Base-by-base conservation (phyloP, 2,329 filamentous ascomycete species). In the Tolypocladium guangdongense region DNA sequence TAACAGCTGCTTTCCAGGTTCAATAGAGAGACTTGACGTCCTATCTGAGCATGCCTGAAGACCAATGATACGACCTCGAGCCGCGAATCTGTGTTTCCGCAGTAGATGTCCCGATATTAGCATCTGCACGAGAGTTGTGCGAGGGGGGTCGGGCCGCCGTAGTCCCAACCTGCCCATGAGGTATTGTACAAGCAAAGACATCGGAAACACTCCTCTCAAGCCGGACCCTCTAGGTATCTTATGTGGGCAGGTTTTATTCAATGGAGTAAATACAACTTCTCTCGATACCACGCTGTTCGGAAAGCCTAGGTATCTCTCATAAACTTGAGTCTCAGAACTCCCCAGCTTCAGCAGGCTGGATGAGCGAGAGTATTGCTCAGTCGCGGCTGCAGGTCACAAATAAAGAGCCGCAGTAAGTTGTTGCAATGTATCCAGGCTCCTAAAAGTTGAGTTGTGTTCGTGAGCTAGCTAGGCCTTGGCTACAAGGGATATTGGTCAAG, bases 1-100 rank as follows among this genome's bases (percentile, higher is more conserved):
- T 53, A 65, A 64, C 63, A 68, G 45, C 35, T 49, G 51, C 38
- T 51, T 30, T 54, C 50, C 37, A 45, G 41, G 36, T 32, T 18
- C 35, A 37, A 38, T 27, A n/a, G n/a, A 33, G 24, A 41, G 30
- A 52, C 27, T n/a, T 27, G 27, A 18, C 18, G 18, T 47, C 27
- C 18, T 47, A 47, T 33, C 27, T 27, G 43, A 47, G 27, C 27
- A 20, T 47, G 27, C 43, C 30, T 47, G 27, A 6, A 32, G 27
- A 20, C 18, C 10, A 20, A 20, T 20, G 18, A 14, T 12, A 32
- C 16, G 24, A 12, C 16, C 41, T 30, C 5, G 16, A 7, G 10
- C 41, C 8, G 4, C 2, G 18, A 47, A 7, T 20, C n/a, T 11
- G 18, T 14, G 7, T 20, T n/a, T 4, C 10, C 27, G 27, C 14